Percentiles rank a stretch among this genome's conserved stretches.
phyloP scores from a whole-genome alignment of 2,329 filamentous ascomycete genomes.

The Colletotrichum tanaceti region DNA sequence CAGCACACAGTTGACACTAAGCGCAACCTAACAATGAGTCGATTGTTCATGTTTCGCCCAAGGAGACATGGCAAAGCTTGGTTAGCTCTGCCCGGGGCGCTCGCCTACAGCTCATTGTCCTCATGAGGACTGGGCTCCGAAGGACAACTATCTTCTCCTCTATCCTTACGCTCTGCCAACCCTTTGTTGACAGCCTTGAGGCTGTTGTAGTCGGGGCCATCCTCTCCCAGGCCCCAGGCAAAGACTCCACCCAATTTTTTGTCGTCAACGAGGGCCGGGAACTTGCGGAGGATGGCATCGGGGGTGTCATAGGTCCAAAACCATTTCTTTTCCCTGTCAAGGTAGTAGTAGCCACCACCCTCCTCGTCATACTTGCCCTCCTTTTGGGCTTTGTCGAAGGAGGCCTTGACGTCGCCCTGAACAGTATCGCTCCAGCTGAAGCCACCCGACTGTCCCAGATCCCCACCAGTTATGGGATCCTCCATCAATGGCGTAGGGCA shows the following conservation, averaged over 20 bases:
- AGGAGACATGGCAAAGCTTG: slow-evolving; percentile 2
- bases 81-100: slow-evolving; percentile 23
- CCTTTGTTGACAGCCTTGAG: slow-evolving; percentile 50
- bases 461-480: slow-evolving; percentile 66
- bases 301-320: slow-evolving; percentile 83
- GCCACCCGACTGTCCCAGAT: slow-evolving; percentile 66
- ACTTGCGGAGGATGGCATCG: slow-evolving; percentile 70
- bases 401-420: slow-evolving; percentile 63
- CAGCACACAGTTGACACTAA: slow-evolving; percentile 23
- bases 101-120: slow-evolving; percentile 39
- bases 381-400: slow-evolving; percentile 66
- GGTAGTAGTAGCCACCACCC: slow-evolving; percentile 75
- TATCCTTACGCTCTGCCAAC: slow-evolving; percentile 36
- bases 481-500: slow-evolving; percentile 69
- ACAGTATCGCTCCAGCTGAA: slow-evolving; percentile 71
- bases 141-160: background rate
- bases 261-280: slow-evolving; percentile 66
- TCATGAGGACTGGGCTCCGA: slow-evolving; percentile 25
- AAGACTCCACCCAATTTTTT: slow-evolving; percentile 75
- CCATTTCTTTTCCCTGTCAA: slow-evolving; percentile 66
- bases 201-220: slow-evolving; percentile 60
- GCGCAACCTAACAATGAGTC: slow-evolving; percentile 33
- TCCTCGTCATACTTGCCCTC: slow-evolving; percentile 67
- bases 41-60: slow-evolving; percentile 17
- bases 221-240: slow-evolving; percentile 80